Conservation (phyloP, 2,329 filamentous ascomycete species). For the Zymoseptoria tritici region DNA sequence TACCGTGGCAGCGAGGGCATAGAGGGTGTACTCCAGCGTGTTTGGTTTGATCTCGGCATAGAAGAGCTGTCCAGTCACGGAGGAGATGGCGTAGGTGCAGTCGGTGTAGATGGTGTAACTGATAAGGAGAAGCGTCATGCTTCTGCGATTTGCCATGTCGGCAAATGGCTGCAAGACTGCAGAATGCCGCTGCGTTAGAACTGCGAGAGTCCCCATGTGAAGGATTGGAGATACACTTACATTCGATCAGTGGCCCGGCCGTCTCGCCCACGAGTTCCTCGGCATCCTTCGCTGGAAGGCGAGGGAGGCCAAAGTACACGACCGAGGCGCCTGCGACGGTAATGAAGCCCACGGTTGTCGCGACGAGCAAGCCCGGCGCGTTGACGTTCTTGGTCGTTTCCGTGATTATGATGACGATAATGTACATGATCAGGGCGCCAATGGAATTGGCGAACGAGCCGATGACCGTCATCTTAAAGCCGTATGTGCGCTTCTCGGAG, state of each 20-base stretch:
- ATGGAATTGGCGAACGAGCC: constrained; percentile 7
- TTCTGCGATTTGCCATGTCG: constrained; percentile 5
- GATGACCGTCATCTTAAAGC: constrained; percentile 7
- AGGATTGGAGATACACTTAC: neutral
- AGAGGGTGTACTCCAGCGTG: constrained; percentile 7
- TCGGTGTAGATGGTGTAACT: constrained; percentile 8
- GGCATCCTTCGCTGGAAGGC: neutral
- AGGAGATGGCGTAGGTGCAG: constrained; percentile 5
- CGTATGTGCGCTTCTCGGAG: constrained; percentile 7
- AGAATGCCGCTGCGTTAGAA: neutral
- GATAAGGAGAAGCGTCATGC: constrained; percentile 6
- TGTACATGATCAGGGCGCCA: constrained; percentile 8
- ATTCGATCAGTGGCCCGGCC: neutral
- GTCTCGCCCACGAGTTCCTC: too few species aligned
- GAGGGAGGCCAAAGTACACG: constrained; percentile 3
- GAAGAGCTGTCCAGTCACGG: constrained; percentile 6
- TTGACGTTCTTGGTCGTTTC: constrained; percentile 4
- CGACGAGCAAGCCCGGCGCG: constrained; percentile 3
- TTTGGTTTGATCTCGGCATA: constrained; percentile 3
- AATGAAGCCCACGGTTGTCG: constrained; percentile 5
- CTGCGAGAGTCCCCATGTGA: neutral
- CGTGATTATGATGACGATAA: constrained; percentile 7
- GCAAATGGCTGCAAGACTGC: constrained; percentile 5
- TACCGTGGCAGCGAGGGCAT: constrained; percentile 4
- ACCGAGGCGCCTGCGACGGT: constrained; percentile 3